Evolutionary conservation across 179 eudicot genomes (phyloP).

Genomic region (Spergularia azorica): DNA sequence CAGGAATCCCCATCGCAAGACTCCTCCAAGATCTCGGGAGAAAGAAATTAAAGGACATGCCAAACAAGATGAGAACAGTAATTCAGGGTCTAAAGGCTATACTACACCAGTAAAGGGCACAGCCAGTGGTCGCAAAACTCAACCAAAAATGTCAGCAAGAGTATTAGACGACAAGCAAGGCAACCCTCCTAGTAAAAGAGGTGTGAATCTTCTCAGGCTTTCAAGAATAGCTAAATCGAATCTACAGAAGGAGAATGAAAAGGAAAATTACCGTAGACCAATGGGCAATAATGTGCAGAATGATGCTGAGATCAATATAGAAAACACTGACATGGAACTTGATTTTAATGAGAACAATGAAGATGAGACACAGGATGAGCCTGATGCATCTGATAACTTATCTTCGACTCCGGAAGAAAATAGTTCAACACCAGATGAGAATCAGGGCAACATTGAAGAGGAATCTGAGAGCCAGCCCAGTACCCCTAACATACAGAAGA

Average conservation of each 20-base stretch:
- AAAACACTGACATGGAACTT: conserved; percentile 96
- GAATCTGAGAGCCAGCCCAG: conserved; percentile 33
- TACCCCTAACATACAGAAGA: conserved; percentile 43
- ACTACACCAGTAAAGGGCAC: conserved; percentile 69
- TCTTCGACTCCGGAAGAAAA: conserved; percentile 48
- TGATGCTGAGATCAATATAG: conserved; percentile 85
- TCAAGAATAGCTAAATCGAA: conserved; percentile 96
- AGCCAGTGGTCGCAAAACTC: conserved; percentile 59
- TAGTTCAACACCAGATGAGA: conserved; percentile 41
- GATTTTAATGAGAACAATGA: conserved; percentile 86
- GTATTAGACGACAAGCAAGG: conserved; percentile 56
- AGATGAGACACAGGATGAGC: conserved; percentile 79
- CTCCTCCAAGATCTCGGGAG: conserved; percentile 58
- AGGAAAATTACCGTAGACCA: conserved; percentile 94
- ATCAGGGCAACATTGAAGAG: conserved; percentile 40
- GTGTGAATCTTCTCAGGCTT: conserved; percentile 79
- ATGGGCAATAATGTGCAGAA: conserved; percentile 64
- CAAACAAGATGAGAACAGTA: conserved; percentile 63
- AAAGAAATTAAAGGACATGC: conserved; percentile 53
- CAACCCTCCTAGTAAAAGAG: conserved; percentile 52
- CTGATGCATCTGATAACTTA: conserved; percentile 56
- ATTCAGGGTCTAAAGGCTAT: conserved; percentile 44
- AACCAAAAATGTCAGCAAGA: conserved; percentile 52
- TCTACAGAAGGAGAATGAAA: conserved; percentile 84
- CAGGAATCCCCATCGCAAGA: conserved; percentile 50